These are phyloP conservation scores for Gossypioides kirkii DNA, from an alignment of 345 rosid genomes.

Conservation along the genomic window DNA sequence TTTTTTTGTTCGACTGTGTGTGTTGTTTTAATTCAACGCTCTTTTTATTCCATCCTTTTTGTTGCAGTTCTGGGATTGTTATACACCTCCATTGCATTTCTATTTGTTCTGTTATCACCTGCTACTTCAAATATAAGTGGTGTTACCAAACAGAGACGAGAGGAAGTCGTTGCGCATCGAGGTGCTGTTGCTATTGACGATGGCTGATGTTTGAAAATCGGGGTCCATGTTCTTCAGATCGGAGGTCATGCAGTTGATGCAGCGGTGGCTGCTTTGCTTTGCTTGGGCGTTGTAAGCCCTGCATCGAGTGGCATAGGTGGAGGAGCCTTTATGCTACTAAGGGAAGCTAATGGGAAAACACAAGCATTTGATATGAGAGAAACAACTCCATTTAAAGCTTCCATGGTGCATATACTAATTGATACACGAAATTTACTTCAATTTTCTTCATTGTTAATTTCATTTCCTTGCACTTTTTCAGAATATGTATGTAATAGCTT, in stretches of 20 bases:
- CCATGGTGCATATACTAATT: constrained; percentile 28
- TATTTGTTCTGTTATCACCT: constrained; percentile 10
- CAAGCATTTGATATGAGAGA: constrained; percentile 55
- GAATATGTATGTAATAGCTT: constrained; percentile 63
- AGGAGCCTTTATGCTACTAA: constrained; percentile 47
- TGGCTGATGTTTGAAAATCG: constrained; percentile 46
- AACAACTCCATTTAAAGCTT: constrained; percentile 52
- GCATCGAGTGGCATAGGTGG: constrained; percentile 67
- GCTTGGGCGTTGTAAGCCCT: constrained; percentile 58
- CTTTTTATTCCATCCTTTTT: not conserved
- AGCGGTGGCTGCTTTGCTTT: constrained; percentile 45
- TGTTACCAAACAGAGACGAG: constrained; percentile 2
- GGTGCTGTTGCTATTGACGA: constrained; percentile 59
- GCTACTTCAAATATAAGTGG: not conserved
- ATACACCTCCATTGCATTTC: constrained; percentile 5
- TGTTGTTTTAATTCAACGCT: not conserved
- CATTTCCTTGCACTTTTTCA: constrained; percentile 15
- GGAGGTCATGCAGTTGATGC: constrained; percentile 68
- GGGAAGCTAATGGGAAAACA: constrained; percentile 28
- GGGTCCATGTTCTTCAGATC: constrained; percentile 28
- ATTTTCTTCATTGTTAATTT: not conserved
- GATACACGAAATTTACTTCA: not conserved
- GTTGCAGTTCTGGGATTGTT: constrained; percentile 12
- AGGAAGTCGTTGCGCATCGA: constrained; percentile 20
- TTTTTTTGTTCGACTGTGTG: no score